A percentile compares a stretch with the other conserved stretches of the same genome.
Evolutionary conservation across 2,329 filamentous ascomycete genomes (phyloP).

Genomic region (Sporothrix phasma): DNA sequence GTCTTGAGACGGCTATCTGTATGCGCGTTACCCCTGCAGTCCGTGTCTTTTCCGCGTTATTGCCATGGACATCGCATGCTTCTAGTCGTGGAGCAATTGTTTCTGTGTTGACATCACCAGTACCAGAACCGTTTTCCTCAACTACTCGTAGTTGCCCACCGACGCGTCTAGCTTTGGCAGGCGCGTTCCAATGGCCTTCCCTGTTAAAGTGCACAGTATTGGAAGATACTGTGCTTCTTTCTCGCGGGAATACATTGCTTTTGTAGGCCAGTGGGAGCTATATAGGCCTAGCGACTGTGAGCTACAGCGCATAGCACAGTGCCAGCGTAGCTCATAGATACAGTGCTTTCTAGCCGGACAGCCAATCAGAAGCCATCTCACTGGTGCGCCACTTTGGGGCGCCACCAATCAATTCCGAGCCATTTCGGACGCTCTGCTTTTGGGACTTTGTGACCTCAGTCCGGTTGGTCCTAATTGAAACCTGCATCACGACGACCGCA

Average conservation of each 20-base stretch:
- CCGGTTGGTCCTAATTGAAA: neutral
- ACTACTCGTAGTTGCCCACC: neutral
- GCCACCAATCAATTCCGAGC: slow-evolving; percentile 18
- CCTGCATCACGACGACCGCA: neutral
- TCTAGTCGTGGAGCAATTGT: neutral
- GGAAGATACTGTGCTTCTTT: neutral
- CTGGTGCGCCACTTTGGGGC: neutral
- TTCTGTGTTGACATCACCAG: neutral
- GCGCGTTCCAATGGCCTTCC: neutral
- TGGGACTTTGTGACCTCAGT: slow-evolving; percentile 4
- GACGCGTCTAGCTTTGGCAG: slow-evolving; percentile 13
- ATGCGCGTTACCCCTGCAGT: neutral
- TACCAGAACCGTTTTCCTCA: neutral
- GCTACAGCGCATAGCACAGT: neutral
- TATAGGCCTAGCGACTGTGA: neutral
- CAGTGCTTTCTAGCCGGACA: neutral
- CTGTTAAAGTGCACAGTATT: slow-evolving; percentile 6
- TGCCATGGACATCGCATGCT: neutral
- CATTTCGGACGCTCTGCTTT: slow-evolving; percentile 12
- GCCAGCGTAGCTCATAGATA: rapidly evolving
- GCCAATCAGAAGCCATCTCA: slow-evolving; percentile 3
- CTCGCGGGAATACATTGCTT: neutral
- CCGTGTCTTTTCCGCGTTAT: neutral
- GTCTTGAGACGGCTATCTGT: neutral
- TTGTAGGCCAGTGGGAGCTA: too few species aligned